These are phyloP conservation scores for Chromosphaera perkinsii DNA, from an alignment of 208 protist genomes.

Conservation along the genomic window DNA sequence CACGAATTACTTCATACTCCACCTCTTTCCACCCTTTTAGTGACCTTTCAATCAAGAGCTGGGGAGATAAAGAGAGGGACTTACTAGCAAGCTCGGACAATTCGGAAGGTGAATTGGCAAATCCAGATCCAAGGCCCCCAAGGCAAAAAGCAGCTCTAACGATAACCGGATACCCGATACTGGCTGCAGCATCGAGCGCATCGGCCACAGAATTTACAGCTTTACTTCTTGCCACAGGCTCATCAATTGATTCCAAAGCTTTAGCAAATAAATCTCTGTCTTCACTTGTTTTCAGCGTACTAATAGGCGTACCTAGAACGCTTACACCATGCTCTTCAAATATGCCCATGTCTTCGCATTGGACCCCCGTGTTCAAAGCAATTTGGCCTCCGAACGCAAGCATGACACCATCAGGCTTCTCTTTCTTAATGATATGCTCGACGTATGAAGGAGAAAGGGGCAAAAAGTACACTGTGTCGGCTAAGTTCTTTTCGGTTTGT, in stretches of 20 bases:
- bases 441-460: conserved; percentile 85
- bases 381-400: conserved; percentile 96
- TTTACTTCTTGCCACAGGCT: conserved; percentile 65
- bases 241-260: conserved; percentile 87
- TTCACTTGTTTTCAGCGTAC: conserved; percentile 89
- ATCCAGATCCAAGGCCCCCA: conserved; percentile 88
- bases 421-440: conserved; percentile 81
- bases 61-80: conserved; percentile 62
- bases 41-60: conserved; percentile 91
- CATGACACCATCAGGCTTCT: conserved; percentile 72
- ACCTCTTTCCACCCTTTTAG: conserved; percentile 94
- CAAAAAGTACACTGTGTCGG: conserved; percentile 86
- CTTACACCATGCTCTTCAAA: conserved; percentile 83
- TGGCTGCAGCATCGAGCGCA: conserved; percentile 50
- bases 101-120: conserved; percentile 64
- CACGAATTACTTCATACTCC: conserved; percentile 91
- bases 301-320: conserved; percentile 87
- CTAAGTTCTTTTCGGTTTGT: conserved; percentile 37
- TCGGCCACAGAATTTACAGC: conserved; percentile 54
- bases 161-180: conserved; percentile 93
- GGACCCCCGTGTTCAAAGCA: conserved; percentile 93
- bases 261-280: conserved; percentile 92
- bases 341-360: conserved; percentile 78
- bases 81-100: not conserved
- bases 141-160: conserved; percentile 93